phyloP scores from a whole-genome alignment of 169 alveolate species.

The Cryptosporidium sp. region DNA sequence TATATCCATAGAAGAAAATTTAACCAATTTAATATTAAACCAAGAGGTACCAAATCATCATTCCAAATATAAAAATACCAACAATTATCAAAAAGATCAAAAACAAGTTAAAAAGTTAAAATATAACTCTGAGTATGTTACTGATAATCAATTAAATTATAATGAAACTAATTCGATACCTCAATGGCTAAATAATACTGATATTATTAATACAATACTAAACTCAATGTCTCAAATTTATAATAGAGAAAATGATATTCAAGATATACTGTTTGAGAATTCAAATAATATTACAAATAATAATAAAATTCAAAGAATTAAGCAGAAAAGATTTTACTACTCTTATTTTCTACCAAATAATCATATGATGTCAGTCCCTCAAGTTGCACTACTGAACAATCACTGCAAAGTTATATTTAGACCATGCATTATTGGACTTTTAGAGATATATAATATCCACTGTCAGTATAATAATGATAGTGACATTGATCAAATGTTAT shows the following conservation, averaged over 20 bases:
- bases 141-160: conserved; percentile 1
- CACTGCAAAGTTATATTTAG: conserved; percentile 44
- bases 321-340: conserved; percentile 42
- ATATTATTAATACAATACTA: conserved; percentile 37
- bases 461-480: conserved; percentile 40
- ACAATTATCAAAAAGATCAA: neutral
- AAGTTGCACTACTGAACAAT: conserved; percentile 45
- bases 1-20: conserved; percentile 5
- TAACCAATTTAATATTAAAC: conserved; percentile 14
- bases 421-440: conserved; percentile 55
- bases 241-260: conserved; percentile 17
- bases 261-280: neutral
- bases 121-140: neutral
- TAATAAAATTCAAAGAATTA: neutral
- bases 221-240: neutral
- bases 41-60: conserved; percentile 44
- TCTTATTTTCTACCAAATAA: conserved; percentile 56
- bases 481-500: conserved; percentile 49
- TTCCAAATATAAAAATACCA: conserved; percentile 13
- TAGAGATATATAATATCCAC: conserved; percentile 51
- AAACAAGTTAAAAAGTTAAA: neutral
- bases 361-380: conserved; percentile 54
- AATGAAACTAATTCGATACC: conserved; percentile 59
- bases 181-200: conserved; percentile 55
- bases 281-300: neutral